Base-by-base conservation (phyloP, 2,329 filamentous ascomycete genomes). In the Clonostachys sp. region DNA sequence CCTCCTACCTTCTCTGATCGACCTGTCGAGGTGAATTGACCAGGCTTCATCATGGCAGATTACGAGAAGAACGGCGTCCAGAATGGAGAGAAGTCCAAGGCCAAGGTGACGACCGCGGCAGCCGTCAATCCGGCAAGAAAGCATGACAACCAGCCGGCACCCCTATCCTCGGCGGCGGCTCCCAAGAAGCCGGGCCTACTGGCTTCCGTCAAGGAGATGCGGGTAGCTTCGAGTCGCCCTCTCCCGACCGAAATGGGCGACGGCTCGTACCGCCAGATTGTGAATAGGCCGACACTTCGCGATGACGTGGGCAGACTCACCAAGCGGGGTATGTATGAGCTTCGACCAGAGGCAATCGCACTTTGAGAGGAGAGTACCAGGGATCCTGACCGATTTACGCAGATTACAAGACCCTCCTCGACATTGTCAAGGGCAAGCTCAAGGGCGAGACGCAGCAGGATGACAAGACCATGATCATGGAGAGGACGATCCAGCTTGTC, bases 401-500 rank as follows among this genome's bases (percentile, higher is more conserved):
- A 72, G 86, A 89, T 53, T 60, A 86, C 41, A 77, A 78, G 56
- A 88, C 86, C 0, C 67, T 89, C 16, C 63, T 78, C 41, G 72
- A 78, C 6, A 66, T 89, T 36, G 68, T 89, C 48, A 75, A 78
- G 47, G 74, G 70, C 51, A 83, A 88, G 64, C 63, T 83, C 34
- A 84, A 80, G 55, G 83, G 86, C 2, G 75, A 77, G 48, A 71
- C 80, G 43, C 71, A 84, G 12, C 65, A 81, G 6, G 84, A 92
- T 56, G 89, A 92, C 68, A 87, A 86, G 67, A 87, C 83, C 2
- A 87, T 89, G 74, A 71, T 89, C 41, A 88, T 90, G 81, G 87
- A 90, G 63, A 74, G 80, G 8, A 75, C 86, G 6, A 89, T 90
- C 50, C 79, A 84, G 69, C 72, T 90, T 14, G 84, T 89, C 6